These are phyloP conservation scores for Pistacia atlantica DNA, from an alignment of 345 rosid species.

Conservation along the genomic window DNA sequence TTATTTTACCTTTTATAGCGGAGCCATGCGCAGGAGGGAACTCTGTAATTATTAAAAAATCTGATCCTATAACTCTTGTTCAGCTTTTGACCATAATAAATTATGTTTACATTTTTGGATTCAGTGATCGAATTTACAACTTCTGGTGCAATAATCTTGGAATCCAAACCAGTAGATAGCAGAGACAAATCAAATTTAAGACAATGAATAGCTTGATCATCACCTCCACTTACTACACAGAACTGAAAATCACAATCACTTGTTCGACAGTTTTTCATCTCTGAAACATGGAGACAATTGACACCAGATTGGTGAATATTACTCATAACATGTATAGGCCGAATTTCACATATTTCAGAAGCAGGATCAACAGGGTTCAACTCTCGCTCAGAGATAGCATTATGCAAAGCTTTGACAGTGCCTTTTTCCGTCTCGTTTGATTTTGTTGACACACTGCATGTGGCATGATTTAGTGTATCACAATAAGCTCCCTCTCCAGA, in stretches of 20 bases:
- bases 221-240: constrained; percentile 80
- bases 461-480: constrained; percentile 18
- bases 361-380: constrained; percentile 33
- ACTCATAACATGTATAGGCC: constrained; percentile 53
- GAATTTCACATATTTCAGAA: constrained; percentile 54
- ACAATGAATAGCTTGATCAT: constrained; percentile 88
- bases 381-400: constrained; percentile 31
- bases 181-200: constrained; percentile 44
- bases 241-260: constrained; percentile 39
- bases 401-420: constrained; percentile 25
- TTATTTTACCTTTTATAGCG: constrained; percentile 75
- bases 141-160: constrained; percentile 19
- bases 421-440: constrained; percentile 20
- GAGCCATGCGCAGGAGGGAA: constrained; percentile 83
- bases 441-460: constrained; percentile 21
- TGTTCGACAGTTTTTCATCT: constrained; percentile 32
- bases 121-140: constrained; percentile 15
- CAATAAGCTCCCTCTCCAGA: constrained; percentile 21
- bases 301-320: constrained; percentile 87
- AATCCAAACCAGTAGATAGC: constrained; percentile 19
- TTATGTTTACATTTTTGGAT: constrained; percentile 24
- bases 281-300: constrained; percentile 78
- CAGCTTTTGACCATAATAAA: constrained; percentile 29
- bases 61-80: constrained; percentile 40
- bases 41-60: constrained; percentile 42